Evolutionary conservation across 176 grass and related monocot species (phyloP).

Genomic region (Triticum aestivum): IWGSC_CS_RefSeq_v2.1 NC_057809.1:587588489-587588988

Average conservation of each 20-base stretch:
- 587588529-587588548: neutral
- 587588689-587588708: neutral
- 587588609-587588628: neutral
- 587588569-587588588: conserved; percentile 11
- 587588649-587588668: neutral
- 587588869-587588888: neutral
- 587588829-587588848: neutral
- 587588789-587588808: neutral
- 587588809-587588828: neutral
- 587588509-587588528: conserved; percentile 5
- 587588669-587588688: neutral
- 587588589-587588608: neutral
- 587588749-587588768: neutral
- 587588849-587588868: neutral
- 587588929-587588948: neutral
- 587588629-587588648: neutral
- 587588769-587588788: conserved; percentile 6
- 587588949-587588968: neutral
- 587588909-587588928: neutral
- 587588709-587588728: neutral
- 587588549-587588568: conserved; percentile 6
- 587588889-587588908: neutral
- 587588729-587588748: neutral
- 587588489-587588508: neutral
- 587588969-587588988: conserved; percentile 19